Evolutionary conservation across 2,329 filamentous ascomycete species (phyloP), one percentile per base, ranked within the genome.

Genomic region (Stylonectria norvegica): DNA sequence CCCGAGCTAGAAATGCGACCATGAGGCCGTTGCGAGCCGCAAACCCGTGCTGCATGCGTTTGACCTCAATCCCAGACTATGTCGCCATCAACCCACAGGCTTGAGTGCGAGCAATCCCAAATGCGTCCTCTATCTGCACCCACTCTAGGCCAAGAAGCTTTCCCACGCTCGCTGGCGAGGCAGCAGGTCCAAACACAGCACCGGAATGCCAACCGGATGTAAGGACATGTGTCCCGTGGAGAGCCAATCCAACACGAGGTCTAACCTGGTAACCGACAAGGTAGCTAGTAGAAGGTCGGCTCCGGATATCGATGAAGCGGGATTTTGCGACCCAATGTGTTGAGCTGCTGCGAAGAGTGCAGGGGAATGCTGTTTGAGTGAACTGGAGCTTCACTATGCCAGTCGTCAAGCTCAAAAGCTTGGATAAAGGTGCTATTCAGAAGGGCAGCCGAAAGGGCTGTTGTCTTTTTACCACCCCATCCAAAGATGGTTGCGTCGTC

Each of bases 11-110:
- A 3, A 71, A 38, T 1, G 66, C 60, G 0, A 53, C 64, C 12
- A 71, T 58, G 0, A 72, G 56, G 1, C 68, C 68, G 40, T 65
- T 70, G 5, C 68, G 60, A 5, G 68, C 61, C 0, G 68, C 67
- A 44, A 72, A 72, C 5, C 61, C 68, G 42, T 72, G 69, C 47
- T 72, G 68, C 62, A 71, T 67, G 2, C 67, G 62, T 50, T 72
- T 73, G 1, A 65, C 60, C 42, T 65, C 61, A n/a, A 62, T 61
- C 31, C 64, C 69, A 40, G 62, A 71, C 43, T 70, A 63, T 4
- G 66, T 68, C 3, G 61, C 59, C 65, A 70, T 70, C 5, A 68
- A 48, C 2, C 64, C 65, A 29, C 64, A 52, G 4, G 61, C 60
- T 42, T 70, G 65, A 0, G 62, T 68, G 38, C 61, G 67, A 2